Percentiles rank a stretch among this genome's conserved stretches.
These are phyloP conservation scores for Aspergillus calidoustus DNA, from an alignment of 2,329 filamentous ascomycete species.

Conservation along the genomic window DNA sequence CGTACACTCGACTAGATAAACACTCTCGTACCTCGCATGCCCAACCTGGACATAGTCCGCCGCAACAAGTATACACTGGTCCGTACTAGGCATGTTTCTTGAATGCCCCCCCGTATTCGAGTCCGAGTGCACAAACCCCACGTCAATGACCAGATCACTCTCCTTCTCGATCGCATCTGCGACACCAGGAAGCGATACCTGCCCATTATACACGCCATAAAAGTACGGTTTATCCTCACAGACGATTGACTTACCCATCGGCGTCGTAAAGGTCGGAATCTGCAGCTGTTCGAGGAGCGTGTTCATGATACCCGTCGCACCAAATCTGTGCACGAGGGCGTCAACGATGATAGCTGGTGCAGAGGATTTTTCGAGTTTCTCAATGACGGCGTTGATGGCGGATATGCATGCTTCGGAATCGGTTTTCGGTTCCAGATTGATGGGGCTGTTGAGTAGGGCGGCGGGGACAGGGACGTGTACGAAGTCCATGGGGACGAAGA, in stretches of 20 bases:
- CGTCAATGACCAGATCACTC: conserved; percentile 38
- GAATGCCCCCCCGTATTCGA: conserved; percentile 64
- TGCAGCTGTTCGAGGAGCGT: conserved; percentile 70
- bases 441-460: conserved; percentile 64
- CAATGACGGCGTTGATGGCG: conserved; percentile 73
- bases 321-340: conserved; percentile 74
- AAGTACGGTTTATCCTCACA: conserved; percentile 73
- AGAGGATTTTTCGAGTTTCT: conserved; percentile 66
- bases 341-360: conserved; percentile 78
- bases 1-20: conserved; percentile 3
- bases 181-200: conserved; percentile 61
- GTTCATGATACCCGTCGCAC: conserved; percentile 71
- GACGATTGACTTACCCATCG: conserved; percentile 82
- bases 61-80: conserved; percentile 79
- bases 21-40: not conserved
- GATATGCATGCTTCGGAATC: not conserved
- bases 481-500: conserved; percentile 79
- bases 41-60: conserved; percentile 50
- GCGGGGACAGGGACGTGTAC: conserved; percentile 74
- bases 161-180: conserved; percentile 30
- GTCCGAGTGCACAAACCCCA: conserved; percentile 42
- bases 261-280: conserved; percentile 79
- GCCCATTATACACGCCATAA: conserved; percentile 78
- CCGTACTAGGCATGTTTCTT: conserved; percentile 71
- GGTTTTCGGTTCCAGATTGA: conserved; percentile 39